Evolutionary conservation across 768 basidiomycete species (phyloP).

Genomic region (Phylloporus sp.): DNA sequence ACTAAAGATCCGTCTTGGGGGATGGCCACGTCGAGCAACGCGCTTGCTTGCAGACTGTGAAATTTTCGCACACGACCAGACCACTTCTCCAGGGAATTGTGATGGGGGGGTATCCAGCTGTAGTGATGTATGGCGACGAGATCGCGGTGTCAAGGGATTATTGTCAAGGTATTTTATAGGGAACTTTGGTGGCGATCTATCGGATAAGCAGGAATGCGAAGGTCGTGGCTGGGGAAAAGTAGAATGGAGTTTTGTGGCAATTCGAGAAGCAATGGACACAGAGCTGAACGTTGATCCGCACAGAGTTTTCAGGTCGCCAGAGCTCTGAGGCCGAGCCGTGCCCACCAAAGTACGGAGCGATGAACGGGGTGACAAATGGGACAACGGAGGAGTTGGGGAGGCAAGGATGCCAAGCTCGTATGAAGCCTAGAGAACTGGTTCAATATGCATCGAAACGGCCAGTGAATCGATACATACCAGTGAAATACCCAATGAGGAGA

Average conservation of each 20-base stretch:
- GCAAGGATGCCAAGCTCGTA: conserved; percentile 21
- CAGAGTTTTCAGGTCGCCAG: conserved; percentile 17
- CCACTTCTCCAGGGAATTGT: conserved; percentile 4
- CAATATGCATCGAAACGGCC: neutral
- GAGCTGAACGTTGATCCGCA: conserved; percentile 19
- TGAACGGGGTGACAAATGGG: conserved; percentile 16
- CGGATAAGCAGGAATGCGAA: conserved; percentile 1
- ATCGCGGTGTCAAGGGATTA: conserved; percentile 6
- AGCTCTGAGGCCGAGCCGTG: neutral
- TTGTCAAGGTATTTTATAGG: conserved; percentile 6
- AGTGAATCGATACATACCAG: conserved; percentile 12
- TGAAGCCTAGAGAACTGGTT: conserved; percentile 11
- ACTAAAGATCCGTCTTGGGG: conserved; percentile 22
- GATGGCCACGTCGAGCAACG: conserved; percentile 22
- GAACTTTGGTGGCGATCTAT: conserved; percentile 6
- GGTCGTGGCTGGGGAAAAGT: conserved; percentile 1
- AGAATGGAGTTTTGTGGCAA: conserved; percentile 9
- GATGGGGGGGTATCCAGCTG: conserved; percentile 3
- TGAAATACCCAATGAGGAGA: conserved; percentile 5
- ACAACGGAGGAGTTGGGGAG: neutral
- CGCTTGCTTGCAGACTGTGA: conserved; percentile 23
- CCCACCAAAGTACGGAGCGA: conserved; percentile 26
- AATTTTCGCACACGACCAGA: conserved; percentile 33
- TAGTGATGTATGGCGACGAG: conserved; percentile 10
- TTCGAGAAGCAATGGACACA: conserved; percentile 17